Evolutionary conservation across 306 rosid genomes (phyloP).

Genomic region (Corylus avellana): DNA sequence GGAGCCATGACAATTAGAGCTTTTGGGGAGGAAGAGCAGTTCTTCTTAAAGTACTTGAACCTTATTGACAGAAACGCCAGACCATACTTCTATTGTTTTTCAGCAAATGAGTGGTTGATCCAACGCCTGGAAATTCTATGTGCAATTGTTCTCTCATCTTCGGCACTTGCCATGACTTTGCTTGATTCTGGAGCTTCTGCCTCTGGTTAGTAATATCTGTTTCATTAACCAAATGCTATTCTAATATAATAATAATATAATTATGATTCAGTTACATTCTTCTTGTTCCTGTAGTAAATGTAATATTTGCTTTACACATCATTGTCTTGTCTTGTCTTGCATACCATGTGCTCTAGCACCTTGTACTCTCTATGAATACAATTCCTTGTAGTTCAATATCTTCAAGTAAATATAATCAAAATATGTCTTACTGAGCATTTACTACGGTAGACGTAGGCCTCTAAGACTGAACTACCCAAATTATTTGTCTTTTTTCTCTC

Average conservation of each 20-base stretch:
- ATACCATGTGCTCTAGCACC: too few relatives aligned
- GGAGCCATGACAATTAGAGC: constrained; percentile 42
- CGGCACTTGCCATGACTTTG: constrained; percentile 27
- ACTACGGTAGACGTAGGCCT: too few relatives aligned
- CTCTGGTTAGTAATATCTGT: constrained; percentile 19
- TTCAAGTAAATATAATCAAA: too few relatives aligned
- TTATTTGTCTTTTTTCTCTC: too few relatives aligned
- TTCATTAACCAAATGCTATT: neutral
- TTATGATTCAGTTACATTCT: neutral
- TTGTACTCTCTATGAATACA: too few relatives aligned
- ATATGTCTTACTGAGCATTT: too few relatives aligned
- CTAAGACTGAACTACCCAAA: too few relatives aligned
- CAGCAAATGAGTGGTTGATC: constrained; percentile 40
- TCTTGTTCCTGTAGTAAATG: too few relatives aligned
- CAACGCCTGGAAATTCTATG: constrained; percentile 29
- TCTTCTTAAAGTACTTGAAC: constrained; percentile 20
- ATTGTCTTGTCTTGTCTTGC: too few relatives aligned
- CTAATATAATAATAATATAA: neutral
- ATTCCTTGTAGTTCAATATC: too few relatives aligned
- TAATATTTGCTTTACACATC: too few relatives aligned
- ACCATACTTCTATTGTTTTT: constrained; percentile 25
- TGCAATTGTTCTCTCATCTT: constrained; percentile 31
- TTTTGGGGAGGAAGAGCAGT: constrained; percentile 24
- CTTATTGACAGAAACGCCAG: constrained; percentile 31
- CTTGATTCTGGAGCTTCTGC: constrained; percentile 16